phyloP scores from a whole-genome alignment of 257 asterid genomes.

The Penstemon eatonii region DNA sequence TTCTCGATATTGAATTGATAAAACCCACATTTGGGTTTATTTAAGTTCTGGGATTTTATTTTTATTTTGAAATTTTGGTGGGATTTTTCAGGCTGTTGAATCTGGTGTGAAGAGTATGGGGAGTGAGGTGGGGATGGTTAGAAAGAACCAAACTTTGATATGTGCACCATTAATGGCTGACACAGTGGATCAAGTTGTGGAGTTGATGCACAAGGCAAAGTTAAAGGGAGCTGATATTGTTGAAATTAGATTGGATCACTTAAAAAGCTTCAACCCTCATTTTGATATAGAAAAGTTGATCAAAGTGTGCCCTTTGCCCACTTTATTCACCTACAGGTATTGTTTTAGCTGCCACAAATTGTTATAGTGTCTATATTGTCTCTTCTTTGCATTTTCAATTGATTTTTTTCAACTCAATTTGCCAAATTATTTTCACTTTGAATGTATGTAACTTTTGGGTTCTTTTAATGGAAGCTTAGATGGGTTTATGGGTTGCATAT shows the following conservation, averaged over 20 bases:
- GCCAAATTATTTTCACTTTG: background rate
- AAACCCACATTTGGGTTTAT: no score
- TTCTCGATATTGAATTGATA: no score
- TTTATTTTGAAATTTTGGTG: background rate
- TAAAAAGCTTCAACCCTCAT: constrained; percentile 61
- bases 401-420: background rate
- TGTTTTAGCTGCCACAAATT: constrained; percentile 19
- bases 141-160: constrained; percentile 66
- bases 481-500: background rate
- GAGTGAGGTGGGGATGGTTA: constrained; percentile 41
- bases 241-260: constrained; percentile 81
- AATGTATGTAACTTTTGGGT: background rate
- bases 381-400: background rate
- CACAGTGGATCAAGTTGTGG: constrained; percentile 69
- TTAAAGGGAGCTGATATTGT: constrained; percentile 86
- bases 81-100: constrained; percentile 53
- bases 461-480: background rate
- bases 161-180: constrained; percentile 96
- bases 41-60: no score
- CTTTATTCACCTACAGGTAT: constrained; percentile 95
- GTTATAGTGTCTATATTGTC: background rate
- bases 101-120: constrained; percentile 43
- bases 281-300: constrained; percentile 57
- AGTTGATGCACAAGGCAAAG: constrained; percentile 72
- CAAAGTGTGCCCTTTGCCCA: constrained; percentile 79